These are phyloP conservation scores for Glycine tomentella DNA, from an alignment of 306 rosid genomes.

Conservation along the genomic window DNA sequence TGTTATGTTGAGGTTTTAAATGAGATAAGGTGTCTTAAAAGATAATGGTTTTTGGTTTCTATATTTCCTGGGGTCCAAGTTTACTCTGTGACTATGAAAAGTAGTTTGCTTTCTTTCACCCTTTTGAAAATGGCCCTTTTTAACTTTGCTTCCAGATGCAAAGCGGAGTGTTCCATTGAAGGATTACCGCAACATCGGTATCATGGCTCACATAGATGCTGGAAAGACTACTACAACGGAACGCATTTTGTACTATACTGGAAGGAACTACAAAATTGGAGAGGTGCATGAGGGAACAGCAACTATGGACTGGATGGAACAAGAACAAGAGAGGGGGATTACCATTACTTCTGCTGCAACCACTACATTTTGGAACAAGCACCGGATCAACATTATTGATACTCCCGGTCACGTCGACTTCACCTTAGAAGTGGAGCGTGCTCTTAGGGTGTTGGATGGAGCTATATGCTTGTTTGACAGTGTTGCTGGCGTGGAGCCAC, in stretches of 20 bases:
- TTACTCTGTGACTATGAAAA: constrained; percentile 5
- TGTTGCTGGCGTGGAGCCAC: constrained; percentile 99
- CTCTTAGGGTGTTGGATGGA: constrained; percentile 97
- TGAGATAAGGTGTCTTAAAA: background rate
- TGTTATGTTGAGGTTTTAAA: background rate
- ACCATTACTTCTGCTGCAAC: constrained; percentile 99
- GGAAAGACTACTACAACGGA: constrained; percentile 98
- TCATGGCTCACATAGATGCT: constrained; percentile 98
- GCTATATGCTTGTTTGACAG: constrained; percentile 96
- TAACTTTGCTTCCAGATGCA: constrained; percentile 49
- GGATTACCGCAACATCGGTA: constrained; percentile 94
- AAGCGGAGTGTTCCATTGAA: constrained; percentile 71
- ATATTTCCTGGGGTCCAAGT: background rate
- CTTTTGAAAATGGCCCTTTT: constrained; percentile 39
- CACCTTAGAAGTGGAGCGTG: constrained; percentile 96
- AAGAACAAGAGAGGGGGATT: constrained; percentile 98
- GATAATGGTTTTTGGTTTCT: constrained; percentile 18
- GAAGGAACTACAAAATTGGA: constrained; percentile 95
- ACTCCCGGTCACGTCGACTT: constrained; percentile 98
- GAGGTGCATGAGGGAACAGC: constrained; percentile 99
- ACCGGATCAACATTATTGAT: constrained; percentile 92
- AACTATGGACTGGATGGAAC: constrained; percentile 99
- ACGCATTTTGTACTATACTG: constrained; percentile 83
- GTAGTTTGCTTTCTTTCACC: constrained; percentile 16
- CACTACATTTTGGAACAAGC: constrained; percentile 94